Conservation (phyloP, 768 basidiomycete genomes). For the Trametes cinnabarina region DNA sequence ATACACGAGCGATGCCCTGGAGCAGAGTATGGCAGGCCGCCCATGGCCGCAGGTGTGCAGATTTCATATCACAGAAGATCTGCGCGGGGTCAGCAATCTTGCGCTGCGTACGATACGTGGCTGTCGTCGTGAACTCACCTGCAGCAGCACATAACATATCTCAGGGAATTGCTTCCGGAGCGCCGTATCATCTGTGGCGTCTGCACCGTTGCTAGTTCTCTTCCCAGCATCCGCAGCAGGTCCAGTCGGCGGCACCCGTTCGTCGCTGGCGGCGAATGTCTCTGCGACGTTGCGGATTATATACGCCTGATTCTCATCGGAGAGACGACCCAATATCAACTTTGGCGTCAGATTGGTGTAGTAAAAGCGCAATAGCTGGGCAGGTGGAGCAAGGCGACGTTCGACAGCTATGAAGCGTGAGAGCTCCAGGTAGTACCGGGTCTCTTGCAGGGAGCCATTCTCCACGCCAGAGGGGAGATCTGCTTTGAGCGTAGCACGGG, state of each 20-base stretch:
- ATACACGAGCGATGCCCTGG: constrained; percentile 42
- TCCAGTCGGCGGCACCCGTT: constrained; percentile 4
- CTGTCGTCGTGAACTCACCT: constrained; percentile 34
- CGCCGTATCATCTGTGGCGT: constrained; percentile 26
- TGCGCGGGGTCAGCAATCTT: constrained; percentile 10
- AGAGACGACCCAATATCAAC: constrained; percentile 45
- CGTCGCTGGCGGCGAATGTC: constrained; percentile 40
- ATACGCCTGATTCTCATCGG: constrained; percentile 41
- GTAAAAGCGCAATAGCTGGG: constrained; percentile 54
- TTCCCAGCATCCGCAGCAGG: constrained; percentile 7
- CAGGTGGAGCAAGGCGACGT: constrained; percentile 40
- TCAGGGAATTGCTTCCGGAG: constrained; percentile 51
- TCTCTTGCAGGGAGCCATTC: constrained; percentile 33
- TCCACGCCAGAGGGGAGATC: constrained; percentile 30
- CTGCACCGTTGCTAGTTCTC: constrained; percentile 13
- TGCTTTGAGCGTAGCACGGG: constrained; percentile 32
- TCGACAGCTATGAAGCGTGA: constrained; percentile 43
- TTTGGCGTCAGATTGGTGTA: constrained; percentile 42
- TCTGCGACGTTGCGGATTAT: constrained; percentile 49
- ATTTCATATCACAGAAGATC: constrained; percentile 34
- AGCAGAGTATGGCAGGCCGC: constrained; percentile 43
- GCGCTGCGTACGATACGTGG: background rate
- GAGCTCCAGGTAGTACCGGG: constrained; percentile 47
- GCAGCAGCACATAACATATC: constrained; percentile 46
- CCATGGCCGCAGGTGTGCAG: constrained; percentile 31